A percentile compares a stretch with the other conserved stretches of the same genome.
phyloP scores from a whole-genome alignment of 2,329 filamentous ascomycete species.

The Nigrograna mackinnonii region DNA sequence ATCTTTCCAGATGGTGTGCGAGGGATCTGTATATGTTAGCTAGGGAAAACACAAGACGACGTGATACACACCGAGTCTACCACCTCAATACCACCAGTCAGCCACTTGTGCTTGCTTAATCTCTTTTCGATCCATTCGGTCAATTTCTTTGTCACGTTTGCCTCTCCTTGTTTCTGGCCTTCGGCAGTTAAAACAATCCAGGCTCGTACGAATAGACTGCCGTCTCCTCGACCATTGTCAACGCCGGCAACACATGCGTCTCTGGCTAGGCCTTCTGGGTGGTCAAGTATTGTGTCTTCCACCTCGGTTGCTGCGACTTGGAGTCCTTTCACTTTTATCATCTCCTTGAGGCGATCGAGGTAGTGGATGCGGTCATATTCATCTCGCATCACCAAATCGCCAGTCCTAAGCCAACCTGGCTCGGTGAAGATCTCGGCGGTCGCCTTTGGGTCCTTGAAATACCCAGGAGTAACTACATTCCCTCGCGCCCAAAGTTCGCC shows the following conservation, averaged over 20 bases:
- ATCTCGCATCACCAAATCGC: conserved; percentile 30
- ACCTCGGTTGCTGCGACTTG: conserved; percentile 56
- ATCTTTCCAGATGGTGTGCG: conserved; percentile 32
- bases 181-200: conserved; percentile 30
- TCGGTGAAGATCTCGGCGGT: conserved; percentile 31
- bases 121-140: conserved; percentile 22
- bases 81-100: conserved; percentile 31
- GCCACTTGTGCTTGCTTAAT: conserved; percentile 32
- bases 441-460: conserved; percentile 30
- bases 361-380: conserved; percentile 26
- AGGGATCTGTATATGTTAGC: conserved; percentile 20
- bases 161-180: conserved; percentile 16
- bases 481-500: conserved; percentile 32
- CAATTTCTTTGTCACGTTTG: conserved; percentile 19
- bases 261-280: conserved; percentile 33
- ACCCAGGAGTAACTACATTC: conserved; percentile 32
- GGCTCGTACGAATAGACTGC: conserved; percentile 29
- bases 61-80: conserved; percentile 26
- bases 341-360: conserved; percentile 45
- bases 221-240: conserved; percentile 30
- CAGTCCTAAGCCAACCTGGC: conserved; percentile 29
- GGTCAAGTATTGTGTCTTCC: conserved; percentile 49
- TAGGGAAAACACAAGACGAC: background rate
- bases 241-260: conserved; percentile 38
- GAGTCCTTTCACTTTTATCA: conserved; percentile 54